phyloP scores from a whole-genome alignment of 371 early-diverging fungal species.

The Blastocladiella emersonii region DNA sequence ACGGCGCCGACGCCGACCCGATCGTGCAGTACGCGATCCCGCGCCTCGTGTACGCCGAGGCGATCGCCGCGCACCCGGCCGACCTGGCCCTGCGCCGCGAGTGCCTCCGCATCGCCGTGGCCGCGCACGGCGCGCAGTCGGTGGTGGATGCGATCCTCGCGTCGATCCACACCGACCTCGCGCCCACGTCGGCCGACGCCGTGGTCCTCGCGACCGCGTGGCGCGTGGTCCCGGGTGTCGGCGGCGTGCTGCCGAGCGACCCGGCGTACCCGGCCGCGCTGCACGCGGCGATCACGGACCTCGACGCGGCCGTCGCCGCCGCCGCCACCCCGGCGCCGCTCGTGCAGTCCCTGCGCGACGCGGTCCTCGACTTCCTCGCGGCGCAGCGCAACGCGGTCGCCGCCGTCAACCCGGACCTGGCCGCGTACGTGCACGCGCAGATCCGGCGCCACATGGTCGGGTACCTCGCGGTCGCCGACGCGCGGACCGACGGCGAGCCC shows the following conservation, averaged over 20 bases:
- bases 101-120: conserved; percentile 40
- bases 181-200: background rate
- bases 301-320: background rate
- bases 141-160: background rate
- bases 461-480: background rate
- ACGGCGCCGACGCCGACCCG: conserved; percentile 34
- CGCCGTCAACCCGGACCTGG: background rate
- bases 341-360: background rate
- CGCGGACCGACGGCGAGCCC: too few relatives aligned
- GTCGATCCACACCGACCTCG: background rate
- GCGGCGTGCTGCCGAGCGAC: background rate
- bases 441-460: background rate
- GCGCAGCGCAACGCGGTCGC: background rate
- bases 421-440: background rate
- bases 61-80: conserved; percentile 59
- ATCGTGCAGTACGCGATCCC: conserved; percentile 70
- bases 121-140: background rate
- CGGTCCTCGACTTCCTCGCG: background rate
- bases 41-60: conserved; percentile 62
- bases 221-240: background rate
- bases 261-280: background rate
- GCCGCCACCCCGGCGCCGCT: background rate
- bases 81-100: conserved; percentile 57
- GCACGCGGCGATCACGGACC: background rate
- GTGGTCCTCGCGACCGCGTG: background rate